Percentiles rank a stretch among this genome's conserved stretches.
Evolutionary conservation across 2,329 filamentous ascomycete species (phyloP).

Genomic region (Microsporum ferrugineum): DNA sequence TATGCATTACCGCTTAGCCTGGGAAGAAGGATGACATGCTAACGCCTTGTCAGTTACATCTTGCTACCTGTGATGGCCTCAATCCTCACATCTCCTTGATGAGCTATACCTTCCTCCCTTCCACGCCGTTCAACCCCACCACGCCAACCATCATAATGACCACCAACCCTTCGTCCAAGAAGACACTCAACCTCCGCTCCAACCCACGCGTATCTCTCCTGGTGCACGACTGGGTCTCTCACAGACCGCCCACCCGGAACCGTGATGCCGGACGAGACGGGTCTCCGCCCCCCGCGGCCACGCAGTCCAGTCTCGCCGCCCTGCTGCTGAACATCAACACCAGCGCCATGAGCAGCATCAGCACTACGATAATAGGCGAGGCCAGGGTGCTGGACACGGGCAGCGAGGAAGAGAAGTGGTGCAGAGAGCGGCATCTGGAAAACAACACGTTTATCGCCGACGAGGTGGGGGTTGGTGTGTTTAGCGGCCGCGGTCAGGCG

Average conservation of each 20-base stretch:
- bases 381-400: slow-evolving; percentile 62
- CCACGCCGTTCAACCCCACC: slow-evolving; percentile 53
- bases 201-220: slow-evolving; percentile 86
- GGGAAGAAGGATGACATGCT: slow-evolving; percentile 1
- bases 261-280: slow-evolving; percentile 44
- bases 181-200: slow-evolving; percentile 63
- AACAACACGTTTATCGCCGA: slow-evolving; percentile 74
- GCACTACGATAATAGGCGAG: slow-evolving; percentile 83
- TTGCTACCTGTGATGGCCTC: slow-evolving; percentile 77
- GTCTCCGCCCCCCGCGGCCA: slow-evolving; percentile 51
- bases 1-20: slow-evolving; percentile 37
- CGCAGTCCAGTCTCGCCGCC: slow-evolving; percentile 63
- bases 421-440: slow-evolving; percentile 69
- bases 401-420: slow-evolving; percentile 74
- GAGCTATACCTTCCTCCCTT: slow-evolving; percentile 96
- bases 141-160: slow-evolving; percentile 92
- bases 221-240: slow-evolving; percentile 97
- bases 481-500: slow-evolving; percentile 21
- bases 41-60: slow-evolving; percentile 58
- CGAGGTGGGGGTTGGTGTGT: slow-evolving; percentile 31
- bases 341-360: slow-evolving; percentile 75
- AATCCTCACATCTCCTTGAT: slow-evolving; percentile 89
- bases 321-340: slow-evolving; percentile 87
- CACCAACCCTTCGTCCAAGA: slow-evolving; percentile 59
- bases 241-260: slow-evolving; percentile 67